Conservation (phyloP, 108 stramenopile species). For the Nitzschia palea region DNA sequence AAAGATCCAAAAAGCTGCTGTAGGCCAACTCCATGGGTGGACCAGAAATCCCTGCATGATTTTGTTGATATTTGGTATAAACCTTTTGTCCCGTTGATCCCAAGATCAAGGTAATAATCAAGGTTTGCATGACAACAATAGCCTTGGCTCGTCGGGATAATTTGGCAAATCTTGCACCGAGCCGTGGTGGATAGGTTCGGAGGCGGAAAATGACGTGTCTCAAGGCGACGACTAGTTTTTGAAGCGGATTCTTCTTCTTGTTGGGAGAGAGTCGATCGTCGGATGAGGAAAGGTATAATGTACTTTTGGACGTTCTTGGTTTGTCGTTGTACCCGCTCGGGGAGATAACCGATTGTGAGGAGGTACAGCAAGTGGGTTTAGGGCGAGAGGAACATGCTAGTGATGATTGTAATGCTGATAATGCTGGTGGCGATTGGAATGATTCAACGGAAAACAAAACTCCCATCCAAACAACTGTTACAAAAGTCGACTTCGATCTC, state of each 20-base stretch:
- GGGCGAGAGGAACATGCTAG: too few species aligned
- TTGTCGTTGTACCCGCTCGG: too few species aligned
- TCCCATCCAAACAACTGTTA: too few species aligned
- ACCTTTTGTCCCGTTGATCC: slow-evolving; percentile 16
- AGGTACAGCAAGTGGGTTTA: too few species aligned
- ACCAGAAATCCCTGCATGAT: background rate
- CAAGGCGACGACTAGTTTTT: slow-evolving; percentile 6
- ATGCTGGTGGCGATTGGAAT: too few species aligned
- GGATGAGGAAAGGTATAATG: slow-evolving; percentile 1
- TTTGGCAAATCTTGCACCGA: slow-evolving; percentile 12
- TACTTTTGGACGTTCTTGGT: too few species aligned
- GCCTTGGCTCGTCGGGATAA: slow-evolving; percentile 29
- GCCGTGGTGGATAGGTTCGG: background rate
- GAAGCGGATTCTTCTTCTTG: slow-evolving; percentile 6
- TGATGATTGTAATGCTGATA: too few species aligned
- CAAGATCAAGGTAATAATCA: slow-evolving; percentile 18
- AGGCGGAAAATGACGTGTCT: slow-evolving; percentile 3
- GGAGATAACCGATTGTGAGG: too few species aligned
- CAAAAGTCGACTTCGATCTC: too few species aligned
- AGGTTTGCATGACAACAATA: slow-evolving; percentile 25
- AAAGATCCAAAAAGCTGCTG: slow-evolving; percentile 72
- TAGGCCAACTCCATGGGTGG: slow-evolving; percentile 68
- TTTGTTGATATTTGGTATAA: slow-evolving; percentile 16
- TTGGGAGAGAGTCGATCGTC: slow-evolving; percentile 7
- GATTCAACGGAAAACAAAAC: too few species aligned